Base-by-base conservation (phyloP, 2,329 filamentous ascomycete species). In the Ophiocordyceps robertsii region DNA sequence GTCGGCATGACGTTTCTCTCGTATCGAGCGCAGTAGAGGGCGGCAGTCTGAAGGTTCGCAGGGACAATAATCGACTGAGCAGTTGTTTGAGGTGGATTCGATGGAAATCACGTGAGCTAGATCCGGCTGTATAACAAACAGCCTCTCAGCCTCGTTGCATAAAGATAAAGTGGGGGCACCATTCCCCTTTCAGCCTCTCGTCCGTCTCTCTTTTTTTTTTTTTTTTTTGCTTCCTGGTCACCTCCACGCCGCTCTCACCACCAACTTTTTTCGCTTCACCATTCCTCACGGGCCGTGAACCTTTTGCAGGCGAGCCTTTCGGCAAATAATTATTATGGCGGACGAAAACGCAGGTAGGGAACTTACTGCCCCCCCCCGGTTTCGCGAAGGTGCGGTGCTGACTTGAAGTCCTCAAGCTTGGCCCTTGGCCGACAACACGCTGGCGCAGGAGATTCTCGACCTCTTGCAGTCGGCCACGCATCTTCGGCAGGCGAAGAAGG, bases 361-460 rank as follows among this genome's bases (percentile, higher is more conserved):
- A 13, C 2, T 13, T 2, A 10, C 3, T 4, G n/a, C 10, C 19
- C n/a, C 14, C 16, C n/a, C n/a, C n/a, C n/a, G n/a, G 13, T 11
- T 33, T 16, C 8, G 30, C 31, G 3, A 16, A 33, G 17, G 8
- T 11, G 32, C 32, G 16, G 21, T 2, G 19, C 39, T 41, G 24
- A 41, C 39, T 7, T 5, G 4, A 8, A 39, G 21, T 29, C 33
- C 39, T 17, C 36, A 47, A 75, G 79, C 80, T 50, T 84, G 80
- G 80, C 81, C 80, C 47, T 62, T 83, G 60, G 82, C 83, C 63
- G 82, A 86, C 59, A 72, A 77, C 58, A 75, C 77, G 55, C 72
- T 93, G 50, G 77, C 83, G 43, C 81, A 88, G 69, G 80, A 89
- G 62, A 79, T 95, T 49, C 77, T 95, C 49, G 84, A 93, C 54